phyloP scores from a whole-genome alignment of 208 protist genomes.

The Wallacemonas rigidus region DNA sequence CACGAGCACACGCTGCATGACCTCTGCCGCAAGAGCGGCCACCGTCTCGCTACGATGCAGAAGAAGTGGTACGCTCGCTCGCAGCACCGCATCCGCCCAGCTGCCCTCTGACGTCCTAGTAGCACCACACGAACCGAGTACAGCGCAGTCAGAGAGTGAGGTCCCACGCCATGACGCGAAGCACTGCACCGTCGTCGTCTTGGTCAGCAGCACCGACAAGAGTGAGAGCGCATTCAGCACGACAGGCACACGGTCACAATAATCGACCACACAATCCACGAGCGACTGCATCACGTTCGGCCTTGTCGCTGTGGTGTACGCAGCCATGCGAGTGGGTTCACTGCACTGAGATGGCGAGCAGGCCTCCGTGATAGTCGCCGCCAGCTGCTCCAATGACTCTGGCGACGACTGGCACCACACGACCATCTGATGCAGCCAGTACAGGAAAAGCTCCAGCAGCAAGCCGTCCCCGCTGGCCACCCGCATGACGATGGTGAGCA shows the following conservation, averaged over 20 bases:
- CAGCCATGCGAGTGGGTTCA: too few species aligned
- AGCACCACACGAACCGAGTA: too few species aligned
- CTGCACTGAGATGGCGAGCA: background rate
- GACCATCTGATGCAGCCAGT: slow-evolving; percentile 36
- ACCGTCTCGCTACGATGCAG: slow-evolving; percentile 35
- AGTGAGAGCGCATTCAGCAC: slow-evolving; percentile 36
- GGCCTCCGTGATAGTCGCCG: background rate
- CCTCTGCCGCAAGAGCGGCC: slow-evolving; percentile 32
- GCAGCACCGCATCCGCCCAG: slow-evolving; percentile 12
- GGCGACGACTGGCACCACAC: slow-evolving; percentile 20
- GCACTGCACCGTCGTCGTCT: slow-evolving; percentile 1
- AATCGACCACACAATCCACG: slow-evolving; percentile 16
- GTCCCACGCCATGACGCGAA: background rate
- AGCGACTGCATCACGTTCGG: slow-evolving; percentile 16
- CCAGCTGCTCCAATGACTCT: slow-evolving; percentile 31
- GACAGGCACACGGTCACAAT: slow-evolving; percentile 29
- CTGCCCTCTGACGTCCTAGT: background rate
- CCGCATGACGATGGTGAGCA: slow-evolving; percentile 5
- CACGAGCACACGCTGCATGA: slow-evolving; percentile 21
- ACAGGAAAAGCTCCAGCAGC: slow-evolving; percentile 33
- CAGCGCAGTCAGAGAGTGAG: too few species aligned
- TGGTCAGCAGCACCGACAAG: background rate
- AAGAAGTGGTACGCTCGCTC: slow-evolving; percentile 35
- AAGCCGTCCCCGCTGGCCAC: slow-evolving; percentile 20
- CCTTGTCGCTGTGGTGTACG: too few species aligned